Base-by-base conservation (phyloP, 2,329 filamentous ascomycete genomes). In the Sporothrix globosa region DNA sequence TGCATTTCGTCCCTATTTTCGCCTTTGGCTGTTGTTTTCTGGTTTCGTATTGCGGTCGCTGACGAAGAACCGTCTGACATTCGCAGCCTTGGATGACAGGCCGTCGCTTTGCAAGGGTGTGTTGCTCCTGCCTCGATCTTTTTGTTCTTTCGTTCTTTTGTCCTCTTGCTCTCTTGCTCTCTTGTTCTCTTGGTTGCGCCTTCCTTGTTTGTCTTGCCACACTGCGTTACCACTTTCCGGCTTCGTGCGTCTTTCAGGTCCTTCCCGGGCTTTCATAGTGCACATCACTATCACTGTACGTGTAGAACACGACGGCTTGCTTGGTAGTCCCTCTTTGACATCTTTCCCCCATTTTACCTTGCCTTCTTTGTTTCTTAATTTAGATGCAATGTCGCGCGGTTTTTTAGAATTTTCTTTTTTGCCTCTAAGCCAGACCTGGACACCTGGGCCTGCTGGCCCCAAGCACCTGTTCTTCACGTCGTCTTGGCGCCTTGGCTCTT, bases 291-390 rank as follows among this genome's bases (percentile, higher is more conserved):
- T 6, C 1, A 21, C 27, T 58, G 54, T 14, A n/a, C n/a, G n/a
- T n/a, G n/a, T n/a, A n/a, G 10, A 14, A 24, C 24, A 17, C 17
- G 52, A 53, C n/a, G 50, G 9, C 50, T 11, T 11, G 9, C 21
- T 54, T 24, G 19, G 34, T 41, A n/a, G 54, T 3, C 30, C 54
- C 14, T 39, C 54, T 11, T 56, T 56, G 44, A 19, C 44, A 13
- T 30, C 27, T 19, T 58, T 34, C 30, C 58, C 58, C 27, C 58
- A 21, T 63, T 46, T 63, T 63, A 13, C 6, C 41, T 48, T 50
- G 21, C 27, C 44, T 50, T 50, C 61, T 50, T 68, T 68, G 53
- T 58, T 68, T 60, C 67, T 69, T 61, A 60, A 69, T 69, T 60
- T 69, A 69, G 67, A 69, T 52, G 19, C 54, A 44, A 34, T 67